Evolutionary conservation across 1,139 yeast species (phyloP), one percentile per base, ranked within the genome.

Genomic region (Suhomyces yuchorum): DNA sequence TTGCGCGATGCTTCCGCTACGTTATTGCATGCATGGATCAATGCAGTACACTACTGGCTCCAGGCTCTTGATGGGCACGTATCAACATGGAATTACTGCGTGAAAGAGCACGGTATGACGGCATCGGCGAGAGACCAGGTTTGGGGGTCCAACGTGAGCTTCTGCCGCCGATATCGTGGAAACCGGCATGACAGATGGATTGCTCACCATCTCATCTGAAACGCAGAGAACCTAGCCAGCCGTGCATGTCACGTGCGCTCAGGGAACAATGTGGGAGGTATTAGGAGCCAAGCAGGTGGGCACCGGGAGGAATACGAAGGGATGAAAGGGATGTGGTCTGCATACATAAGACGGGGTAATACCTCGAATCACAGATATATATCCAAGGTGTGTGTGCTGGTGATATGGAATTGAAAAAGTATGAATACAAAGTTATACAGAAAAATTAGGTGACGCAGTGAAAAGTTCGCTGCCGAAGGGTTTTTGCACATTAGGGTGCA

Each of bases 31-130:
- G 36, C 19, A 35, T 18, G 23, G 42, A 36, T 37, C 32, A 33
- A 43, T 32, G 37, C 42, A 33, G 42, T 37, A 24, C 46, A 43
- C 46, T 37, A 43, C 46, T 42, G 24, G 11, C 17, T 42, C 44
- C 26, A 36, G 40, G 44, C 44, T 42, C 44, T 12, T 42, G 44
- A 42, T 42, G 40, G 44, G 20, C 22, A 17, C 35, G 24, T 15
- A 30, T 30, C 34, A 30, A 6, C 34, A 7, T 14, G 18, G 34
- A 30, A 30, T 30, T 14, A 14, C 11, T 5, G 12, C 3, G 18
- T 3, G 11, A 4, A 30, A 30, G 34, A 11, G 14, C 4, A 11
- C 8, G 30, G 30, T 23, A 23, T 8, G 11, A 23, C 9, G 8
- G 9, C 8, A 7, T 4, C 26, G 9, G 26, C n/a, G n/a, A n/a